These are phyloP conservation scores for Ophiognomonia clavigignenti-juglandacearum DNA, from an alignment of 2,329 filamentous ascomycete species.

Conservation along the genomic window DNA sequence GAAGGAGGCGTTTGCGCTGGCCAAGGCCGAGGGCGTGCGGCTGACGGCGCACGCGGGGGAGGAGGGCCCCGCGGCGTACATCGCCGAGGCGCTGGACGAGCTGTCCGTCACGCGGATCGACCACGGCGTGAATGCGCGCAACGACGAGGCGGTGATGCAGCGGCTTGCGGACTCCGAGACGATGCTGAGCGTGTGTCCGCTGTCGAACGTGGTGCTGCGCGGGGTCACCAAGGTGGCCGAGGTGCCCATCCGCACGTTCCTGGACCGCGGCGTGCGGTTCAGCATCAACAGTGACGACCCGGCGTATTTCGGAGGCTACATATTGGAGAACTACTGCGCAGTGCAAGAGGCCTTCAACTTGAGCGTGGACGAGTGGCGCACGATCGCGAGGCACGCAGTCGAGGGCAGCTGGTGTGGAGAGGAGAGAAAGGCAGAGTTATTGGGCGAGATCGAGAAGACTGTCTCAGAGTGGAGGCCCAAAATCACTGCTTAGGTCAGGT, in stretches of 20 bases:
- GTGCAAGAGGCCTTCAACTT: conserved; percentile 68
- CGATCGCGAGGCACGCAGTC: conserved; percentile 57
- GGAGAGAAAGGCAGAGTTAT: conserved; percentile 55
- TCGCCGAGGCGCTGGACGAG: conserved; percentile 56
- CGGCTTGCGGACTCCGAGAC: conserved; percentile 52
- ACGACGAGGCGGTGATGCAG: conserved; percentile 54
- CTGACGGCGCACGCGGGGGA: conserved; percentile 75
- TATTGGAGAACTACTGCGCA: conserved; percentile 70
- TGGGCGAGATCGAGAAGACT: conserved; percentile 39
- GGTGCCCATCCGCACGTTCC: conserved; percentile 57
- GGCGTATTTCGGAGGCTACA: conserved; percentile 71
- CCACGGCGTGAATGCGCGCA: conserved; percentile 63
- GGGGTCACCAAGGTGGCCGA: conserved; percentile 48
- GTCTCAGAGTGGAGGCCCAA: conserved; percentile 21
- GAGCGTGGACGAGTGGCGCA: conserved; percentile 59
- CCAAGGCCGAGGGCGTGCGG: conserved; percentile 45
- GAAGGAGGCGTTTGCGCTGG: conserved; percentile 54
- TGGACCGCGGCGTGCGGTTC: conserved; percentile 61
- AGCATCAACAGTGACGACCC: conserved; percentile 73
- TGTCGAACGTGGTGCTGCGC: conserved; percentile 65
- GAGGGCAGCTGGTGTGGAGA: conserved; percentile 65
- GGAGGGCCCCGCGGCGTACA: conserved; percentile 65
- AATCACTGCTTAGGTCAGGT: conserved; percentile 8
- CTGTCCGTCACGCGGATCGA: conserved; percentile 65
- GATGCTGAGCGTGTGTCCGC: conserved; percentile 66